These are phyloP conservation scores for Farysia itapuensis DNA, from an alignment of 1,284 basidiomycete species.

Conservation along the genomic window DNA sequence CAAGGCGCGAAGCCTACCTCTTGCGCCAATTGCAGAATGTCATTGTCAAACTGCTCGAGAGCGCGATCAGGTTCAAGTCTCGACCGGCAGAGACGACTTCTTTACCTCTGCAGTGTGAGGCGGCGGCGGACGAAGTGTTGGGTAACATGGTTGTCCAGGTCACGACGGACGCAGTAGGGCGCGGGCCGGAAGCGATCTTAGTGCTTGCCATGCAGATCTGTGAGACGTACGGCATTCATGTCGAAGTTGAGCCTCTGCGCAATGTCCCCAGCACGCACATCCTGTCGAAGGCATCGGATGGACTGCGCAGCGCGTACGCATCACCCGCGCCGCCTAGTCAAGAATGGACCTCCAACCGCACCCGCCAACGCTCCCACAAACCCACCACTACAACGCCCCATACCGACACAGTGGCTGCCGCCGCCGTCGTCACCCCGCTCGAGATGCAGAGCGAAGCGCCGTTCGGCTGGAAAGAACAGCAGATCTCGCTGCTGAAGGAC, in stretches of 20 bases:
- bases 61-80: conserved; percentile 15
- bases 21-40: conserved; percentile 46
- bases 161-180: conserved; percentile 14
- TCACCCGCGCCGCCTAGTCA: conserved; percentile 19
- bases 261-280: conserved; percentile 47
- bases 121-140: conserved; percentile 10
- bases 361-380: neutral
- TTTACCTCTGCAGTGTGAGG: conserved; percentile 20
- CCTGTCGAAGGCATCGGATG: conserved; percentile 35
- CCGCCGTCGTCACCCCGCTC: conserved; percentile 12
- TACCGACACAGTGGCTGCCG: neutral
- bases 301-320: conserved; percentile 29
- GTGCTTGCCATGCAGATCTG: conserved; percentile 54
- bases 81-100: conserved; percentile 8
- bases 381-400: no score
- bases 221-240: conserved; percentile 55
- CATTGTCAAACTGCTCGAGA: conserved; percentile 39
- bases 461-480: conserved; percentile 90
- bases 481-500: conserved; percentile 85
- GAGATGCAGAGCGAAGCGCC: conserved; percentile 34
- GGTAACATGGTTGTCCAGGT: conserved; percentile 39
- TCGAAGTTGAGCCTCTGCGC: conserved; percentile 42
- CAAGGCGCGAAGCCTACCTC: conserved; percentile 46
- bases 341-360: conserved; percentile 8
- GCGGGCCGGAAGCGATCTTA: conserved; percentile 45